Conservation (phyloP, 2,329 filamentous ascomycete genomes). For the Cytospora chrysosperma region DNA sequence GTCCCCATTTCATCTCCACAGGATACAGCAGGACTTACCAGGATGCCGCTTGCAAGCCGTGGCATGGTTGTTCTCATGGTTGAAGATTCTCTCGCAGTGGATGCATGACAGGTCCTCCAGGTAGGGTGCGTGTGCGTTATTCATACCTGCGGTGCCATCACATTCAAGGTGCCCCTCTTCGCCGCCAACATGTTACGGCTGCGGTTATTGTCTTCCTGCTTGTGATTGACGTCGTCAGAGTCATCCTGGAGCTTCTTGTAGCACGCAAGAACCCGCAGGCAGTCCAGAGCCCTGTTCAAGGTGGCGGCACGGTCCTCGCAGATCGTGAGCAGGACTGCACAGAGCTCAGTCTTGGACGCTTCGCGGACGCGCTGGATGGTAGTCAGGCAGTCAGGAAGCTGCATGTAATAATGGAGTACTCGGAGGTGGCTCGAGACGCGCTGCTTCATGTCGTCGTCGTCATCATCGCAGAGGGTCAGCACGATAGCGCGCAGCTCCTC, state of each 20-base stretch:
- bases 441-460: neutral
- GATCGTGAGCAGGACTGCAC: neutral
- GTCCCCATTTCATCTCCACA: neutral
- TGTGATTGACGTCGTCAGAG: neutral
- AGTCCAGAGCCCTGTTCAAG: neutral
- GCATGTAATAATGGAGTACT: rapidly evolving
- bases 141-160: neutral
- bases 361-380: neutral
- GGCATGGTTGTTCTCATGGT: neutral
- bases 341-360: neutral
- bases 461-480: neutral
- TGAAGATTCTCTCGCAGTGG: neutral
- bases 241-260: neutral
- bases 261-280: neutral
- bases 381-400: neutral
- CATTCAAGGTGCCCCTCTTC: neutral
- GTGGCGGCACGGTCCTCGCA: neutral
- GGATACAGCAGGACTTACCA: neutral
- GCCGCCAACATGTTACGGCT: no score
- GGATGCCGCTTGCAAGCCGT: neutral
- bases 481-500: neutral
- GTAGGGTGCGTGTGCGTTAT: no score
- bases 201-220: neutral
- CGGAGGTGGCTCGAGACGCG: neutral
- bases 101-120: neutral